Conservation (phyloP, 2,329 filamentous ascomycete species). For the Paraphoma sp. region DNA sequence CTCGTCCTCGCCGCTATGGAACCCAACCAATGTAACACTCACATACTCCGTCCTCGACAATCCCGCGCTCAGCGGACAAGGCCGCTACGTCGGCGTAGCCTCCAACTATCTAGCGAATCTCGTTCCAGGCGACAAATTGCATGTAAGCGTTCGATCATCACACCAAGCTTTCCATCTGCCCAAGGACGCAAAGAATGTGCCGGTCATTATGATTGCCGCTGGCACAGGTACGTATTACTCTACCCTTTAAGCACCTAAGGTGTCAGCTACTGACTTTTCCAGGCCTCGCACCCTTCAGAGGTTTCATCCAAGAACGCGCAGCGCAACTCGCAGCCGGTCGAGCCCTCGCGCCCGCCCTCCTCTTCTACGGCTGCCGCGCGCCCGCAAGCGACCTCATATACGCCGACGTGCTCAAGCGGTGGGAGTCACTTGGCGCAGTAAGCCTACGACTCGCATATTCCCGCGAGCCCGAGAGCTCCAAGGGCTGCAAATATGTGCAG, state of each 20-base stretch:
- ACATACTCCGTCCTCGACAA: conserved; percentile 72
- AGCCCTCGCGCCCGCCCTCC: conserved; percentile 64
- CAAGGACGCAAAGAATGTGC: conserved; percentile 48
- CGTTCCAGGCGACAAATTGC: conserved; percentile 49
- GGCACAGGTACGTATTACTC: conserved; percentile 23
- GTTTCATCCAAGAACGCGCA: conserved; percentile 51
- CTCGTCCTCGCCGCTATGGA: conserved; percentile 72
- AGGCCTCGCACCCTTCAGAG: conserved; percentile 54
- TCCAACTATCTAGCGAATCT: conserved; percentile 52
- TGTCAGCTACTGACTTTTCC: too few species aligned
- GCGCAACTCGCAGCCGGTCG: conserved; percentile 56
- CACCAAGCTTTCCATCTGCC: conserved; percentile 54
- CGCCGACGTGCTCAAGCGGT: conserved; percentile 62
- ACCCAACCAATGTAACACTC: conserved; percentile 65
- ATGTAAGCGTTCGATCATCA: conserved; percentile 51
- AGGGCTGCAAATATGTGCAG: conserved; percentile 62
- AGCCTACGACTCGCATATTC: conserved; percentile 68
- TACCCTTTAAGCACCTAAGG: too few species aligned
- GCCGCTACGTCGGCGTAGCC: conserved; percentile 53
- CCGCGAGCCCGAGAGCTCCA: conserved; percentile 47
- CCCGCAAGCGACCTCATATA: conserved; percentile 67
- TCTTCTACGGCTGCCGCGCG: conserved; percentile 69
- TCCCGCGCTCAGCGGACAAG: conserved; percentile 56
- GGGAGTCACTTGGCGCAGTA: conserved; percentile 68
- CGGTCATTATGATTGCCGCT: conserved; percentile 50